Percentiles rank a stretch among this genome's conserved stretches.
Evolutionary conservation across 1,284 basidiomycete species (phyloP).

Genomic region (Cutaneotrichosporon arboriforme): DNA sequence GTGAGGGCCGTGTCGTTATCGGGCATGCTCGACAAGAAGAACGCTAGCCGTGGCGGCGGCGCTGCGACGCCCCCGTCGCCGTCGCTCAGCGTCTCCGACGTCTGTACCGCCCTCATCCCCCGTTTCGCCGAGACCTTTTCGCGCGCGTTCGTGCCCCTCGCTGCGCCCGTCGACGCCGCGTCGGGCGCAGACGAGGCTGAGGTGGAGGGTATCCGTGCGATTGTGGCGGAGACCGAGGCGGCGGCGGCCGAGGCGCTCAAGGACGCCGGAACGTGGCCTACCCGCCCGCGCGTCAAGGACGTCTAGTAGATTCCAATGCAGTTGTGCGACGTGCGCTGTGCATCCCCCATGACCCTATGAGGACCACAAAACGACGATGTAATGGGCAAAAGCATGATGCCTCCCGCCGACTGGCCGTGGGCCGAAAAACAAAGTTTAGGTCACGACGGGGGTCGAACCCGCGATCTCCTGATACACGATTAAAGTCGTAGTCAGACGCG

Average conservation of each 20-base stretch:
- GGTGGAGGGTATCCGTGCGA: constrained; percentile 21
- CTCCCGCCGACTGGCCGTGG: no score
- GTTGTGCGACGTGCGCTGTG: no score
- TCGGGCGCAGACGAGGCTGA: constrained; percentile 15
- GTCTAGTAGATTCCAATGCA: not conserved
- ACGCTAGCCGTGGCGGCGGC: no score
- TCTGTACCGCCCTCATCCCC: constrained; percentile 30
- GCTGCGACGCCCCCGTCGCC: constrained; percentile 2
- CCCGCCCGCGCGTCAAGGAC: constrained; percentile 17
- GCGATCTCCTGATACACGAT: constrained; percentile 10
- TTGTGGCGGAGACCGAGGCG: constrained; percentile 29
- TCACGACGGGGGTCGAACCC: constrained; percentile 15
- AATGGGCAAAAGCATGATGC: no score
- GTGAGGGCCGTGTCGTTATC: constrained; percentile 58
- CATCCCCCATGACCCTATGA: no score
- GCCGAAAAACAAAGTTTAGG: not conserved
- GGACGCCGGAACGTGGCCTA: constrained; percentile 30
- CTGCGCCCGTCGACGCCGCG: not conserved
- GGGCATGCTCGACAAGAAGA: constrained; percentile 27
- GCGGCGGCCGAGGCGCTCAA: constrained; percentile 22
- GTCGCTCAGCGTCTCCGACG: constrained; percentile 23
- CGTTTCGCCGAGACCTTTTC: constrained; percentile 38
- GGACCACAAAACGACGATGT: no score
- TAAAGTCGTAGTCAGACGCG: constrained; percentile 11
- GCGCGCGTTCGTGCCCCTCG: constrained; percentile 27